phyloP scores from a whole-genome alignment of 2,329 filamentous ascomycete species.

The Zymoseptoria ardabiliae region DNA sequence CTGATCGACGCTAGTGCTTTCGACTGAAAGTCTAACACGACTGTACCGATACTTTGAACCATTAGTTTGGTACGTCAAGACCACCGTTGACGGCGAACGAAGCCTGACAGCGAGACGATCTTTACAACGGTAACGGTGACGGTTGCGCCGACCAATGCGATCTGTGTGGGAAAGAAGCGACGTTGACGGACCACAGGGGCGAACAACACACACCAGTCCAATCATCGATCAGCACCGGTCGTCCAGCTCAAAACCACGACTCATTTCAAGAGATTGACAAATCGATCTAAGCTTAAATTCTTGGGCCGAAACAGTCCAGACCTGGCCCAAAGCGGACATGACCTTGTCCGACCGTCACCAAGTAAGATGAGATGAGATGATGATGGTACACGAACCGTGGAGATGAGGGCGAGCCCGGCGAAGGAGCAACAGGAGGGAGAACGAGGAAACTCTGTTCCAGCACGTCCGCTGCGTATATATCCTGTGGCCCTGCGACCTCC shows the following conservation, averaged over 20 bases:
- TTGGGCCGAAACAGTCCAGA: not conserved
- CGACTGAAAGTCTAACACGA: not conserved
- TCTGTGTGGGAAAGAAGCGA: not conserved
- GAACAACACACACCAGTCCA: not conserved
- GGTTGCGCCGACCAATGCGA: not conserved
- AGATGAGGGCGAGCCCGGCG: not conserved
- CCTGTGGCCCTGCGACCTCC: not conserved
- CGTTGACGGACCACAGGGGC: not conserved
- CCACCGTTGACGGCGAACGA: not conserved
- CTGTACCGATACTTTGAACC: not conserved
- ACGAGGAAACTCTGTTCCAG: not conserved
- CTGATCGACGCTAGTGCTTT: not conserved
- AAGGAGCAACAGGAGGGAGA: not conserved
- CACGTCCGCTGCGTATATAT: not conserved
- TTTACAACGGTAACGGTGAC: not conserved
- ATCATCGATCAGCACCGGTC: not conserved
- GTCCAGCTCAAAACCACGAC: not conserved
- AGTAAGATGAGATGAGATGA: not conserved
- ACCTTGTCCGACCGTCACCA: not conserved
- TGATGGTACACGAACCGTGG: not conserved
- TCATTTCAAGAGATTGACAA: not conserved
- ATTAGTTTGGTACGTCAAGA: not conserved
- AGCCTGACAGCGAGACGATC: not conserved
- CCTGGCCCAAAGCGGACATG: not conserved
- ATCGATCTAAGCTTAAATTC: not conserved